Conservation (phyloP, 306 rosid species). For the Vigna trinervia region DNA sequence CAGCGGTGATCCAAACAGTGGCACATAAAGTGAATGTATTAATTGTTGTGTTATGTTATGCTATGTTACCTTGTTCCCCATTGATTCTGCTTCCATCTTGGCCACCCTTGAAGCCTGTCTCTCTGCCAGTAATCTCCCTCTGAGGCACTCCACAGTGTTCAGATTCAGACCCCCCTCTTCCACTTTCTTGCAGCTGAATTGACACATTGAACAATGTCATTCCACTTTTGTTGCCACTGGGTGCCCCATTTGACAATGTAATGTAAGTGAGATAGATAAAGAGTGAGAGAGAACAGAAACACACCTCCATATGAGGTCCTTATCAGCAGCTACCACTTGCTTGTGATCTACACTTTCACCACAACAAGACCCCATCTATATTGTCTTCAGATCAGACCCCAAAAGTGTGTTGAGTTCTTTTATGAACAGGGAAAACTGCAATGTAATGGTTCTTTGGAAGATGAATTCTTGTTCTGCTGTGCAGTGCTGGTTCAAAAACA, state of each 20-base stretch:
- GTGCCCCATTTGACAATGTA: constrained; percentile 35
- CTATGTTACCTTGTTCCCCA: constrained; percentile 67
- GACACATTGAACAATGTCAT: constrained; percentile 47
- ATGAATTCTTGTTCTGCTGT: constrained; percentile 35
- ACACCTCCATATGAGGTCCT: constrained; percentile 63
- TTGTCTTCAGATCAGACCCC: constrained; percentile 41
- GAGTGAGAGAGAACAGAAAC: constrained; percentile 27
- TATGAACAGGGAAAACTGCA: neutral
- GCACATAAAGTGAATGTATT: constrained; percentile 44
- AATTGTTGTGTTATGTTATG: constrained; percentile 65
- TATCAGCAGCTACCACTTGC: constrained; percentile 40
- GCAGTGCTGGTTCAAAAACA: constrained; percentile 34
- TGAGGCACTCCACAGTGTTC: constrained; percentile 71
- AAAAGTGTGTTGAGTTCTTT: constrained; percentile 17
- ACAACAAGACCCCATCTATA: constrained; percentile 46
- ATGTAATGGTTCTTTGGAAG: constrained; percentile 25
- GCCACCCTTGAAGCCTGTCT: constrained; percentile 87
- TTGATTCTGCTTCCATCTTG: constrained; percentile 62
- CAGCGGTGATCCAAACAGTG: constrained; percentile 21
- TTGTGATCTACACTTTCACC: constrained; percentile 35
- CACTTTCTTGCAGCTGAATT: constrained; percentile 56
- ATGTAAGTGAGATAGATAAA: constrained; percentile 6
- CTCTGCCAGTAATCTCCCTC: constrained; percentile 91
- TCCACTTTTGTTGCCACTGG: constrained; percentile 7
- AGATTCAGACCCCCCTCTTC: constrained; percentile 63